Base-by-base conservation (phyloP, 1,284 basidiomycete genomes). In the Somion occarium region DNA sequence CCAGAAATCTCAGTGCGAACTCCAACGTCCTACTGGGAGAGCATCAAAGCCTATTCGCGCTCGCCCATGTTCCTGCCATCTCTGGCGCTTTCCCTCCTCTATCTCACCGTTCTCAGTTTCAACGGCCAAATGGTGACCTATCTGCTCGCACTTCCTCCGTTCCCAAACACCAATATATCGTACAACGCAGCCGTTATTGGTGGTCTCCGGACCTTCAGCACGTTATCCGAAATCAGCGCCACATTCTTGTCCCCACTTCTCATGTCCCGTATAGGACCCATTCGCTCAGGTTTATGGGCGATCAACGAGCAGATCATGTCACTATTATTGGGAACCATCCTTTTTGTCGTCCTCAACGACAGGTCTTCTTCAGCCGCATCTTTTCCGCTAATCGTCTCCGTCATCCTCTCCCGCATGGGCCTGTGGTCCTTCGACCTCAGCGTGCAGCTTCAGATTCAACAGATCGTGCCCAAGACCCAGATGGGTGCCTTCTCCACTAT, bases 171-270 rank as follows among this genome's bases (percentile, higher is more conserved):
- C 55, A 68, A 69, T 0, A 67, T 71, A 38, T 54, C 58, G n/a
- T 79, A 72, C 54, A 67, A 66, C 12, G 78, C 82, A 55, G 66
- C 74, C 0, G 77, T 81, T 58, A 68, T 82, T 18, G 78, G 79
- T 0, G 78, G 73, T 0, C 79, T 80, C 75, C 66, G 80, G 3
- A 77, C 69, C 2, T 55, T 76, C 2, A 75, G 73, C 52, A 74
- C 76, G 4, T 50, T 70, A 2, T 68, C 72, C 0, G 75, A 77
- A 1, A 64, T 80, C 1, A 48, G 69, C 0, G 78, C 78, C 0
- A 81, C 78, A 0, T 54, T 76, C 19, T 47, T 71, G 0, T 70
- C 73, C 60, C 76, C 77, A 1, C 52, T 72, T 3, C 61, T 77
- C 47, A 69, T 70, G 42, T 57, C 61, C 18, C 70, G 58, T 52